Base-by-base conservation (phyloP, 495 filamentous ascomycete genomes). In the Podospora anserina region DNA sequence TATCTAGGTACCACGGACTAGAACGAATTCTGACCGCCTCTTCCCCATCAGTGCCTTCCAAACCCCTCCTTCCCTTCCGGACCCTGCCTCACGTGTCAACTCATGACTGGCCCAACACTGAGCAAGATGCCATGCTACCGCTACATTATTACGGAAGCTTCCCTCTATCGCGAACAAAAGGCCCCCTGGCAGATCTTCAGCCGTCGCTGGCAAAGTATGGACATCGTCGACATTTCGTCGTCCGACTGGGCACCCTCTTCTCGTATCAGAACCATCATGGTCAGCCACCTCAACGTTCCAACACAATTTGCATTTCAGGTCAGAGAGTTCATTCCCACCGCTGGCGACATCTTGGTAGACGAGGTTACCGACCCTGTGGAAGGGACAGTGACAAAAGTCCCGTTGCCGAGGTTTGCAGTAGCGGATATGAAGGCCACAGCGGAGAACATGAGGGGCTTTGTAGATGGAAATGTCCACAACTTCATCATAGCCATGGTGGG, bases 91-190 rank as follows among this genome's bases (percentile, higher is more conserved):
- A 75, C 71, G 13, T 75, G 73, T 63, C 67, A 66, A 5, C 19
- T 53, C 39, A 73, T 75, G 20, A 75, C 73, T 2, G 73, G 71
- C 57, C 73, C 73, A 1, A 74, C 71, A 0, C 65, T 75, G 5
- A 72, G 69, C 71, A 75, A 74, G 30, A 70, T 75, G 69, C 73
- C 71, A 23, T 75, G 73, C 64, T 73, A 70, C 57, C 71, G 73
- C 0, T 75, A 73, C 61, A 75, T 75, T 20, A 65, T 75, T 53
- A 75, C 73, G 1, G 73, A 75, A 23, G 71, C 73, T 1, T 70
- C 69, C 5, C 66, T 75, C n/a, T 75, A 74, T 61, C 67, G 73
- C 26, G 73, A 75, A 44, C 73, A 75, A 53, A 58, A 64, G 11
- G 69, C 57, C 1, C 73, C 73, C 2, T 75, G 63, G 23, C 72